Evolutionary conservation across 257 asterid genomes (phyloP), one percentile per base, ranked within the genome.

Genomic region (Petunia axillaris): DNA sequence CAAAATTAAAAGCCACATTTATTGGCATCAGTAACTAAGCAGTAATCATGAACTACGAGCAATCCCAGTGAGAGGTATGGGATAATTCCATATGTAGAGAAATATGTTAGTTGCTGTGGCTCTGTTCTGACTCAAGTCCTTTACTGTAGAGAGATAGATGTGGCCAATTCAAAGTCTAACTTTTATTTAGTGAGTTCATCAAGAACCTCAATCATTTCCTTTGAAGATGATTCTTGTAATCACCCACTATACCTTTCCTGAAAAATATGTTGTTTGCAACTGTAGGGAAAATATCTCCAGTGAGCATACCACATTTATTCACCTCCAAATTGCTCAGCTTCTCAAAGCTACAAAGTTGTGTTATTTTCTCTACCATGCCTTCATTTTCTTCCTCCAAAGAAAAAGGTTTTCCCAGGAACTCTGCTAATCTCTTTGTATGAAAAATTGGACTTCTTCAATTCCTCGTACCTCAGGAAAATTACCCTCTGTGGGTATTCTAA

Each of bases 201-300:
- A 53, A 82, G 15, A 36, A 66, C 60, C 43, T 52, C 66, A 75
- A 58, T 41, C 88, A 85, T 85, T 64, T 82, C 83, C 14, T 38
- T 40, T 1, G 84, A 44, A 85, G 88, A 77, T 80, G 81, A 71
- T 62, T 82, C 60, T 82, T 76, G 36, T 63, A 78, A 66, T 85
- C 86, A 0, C 88, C 88, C 4, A 82, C 84, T 71, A 54, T 39
- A 0, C 88, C 88, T 71, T 76, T 39, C 75, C 88, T 80, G 79
- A 82, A 82, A 57, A 76, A 82, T 52, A 3, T 54, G 44, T 38
- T 80, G 86, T 82, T 80, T 41, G 52, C 63, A 8, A 85, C 46
- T 15, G 65, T 41, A n/a, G 62, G 39, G n/a, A 68, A 46, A 39
- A 64, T 46, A 8, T 43, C 9, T 39, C 58, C 83, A 15, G 71